These are phyloP conservation scores for Crucihimalaya himalaica DNA, from an alignment of 345 rosid genomes.

Conservation along the genomic window DNA sequence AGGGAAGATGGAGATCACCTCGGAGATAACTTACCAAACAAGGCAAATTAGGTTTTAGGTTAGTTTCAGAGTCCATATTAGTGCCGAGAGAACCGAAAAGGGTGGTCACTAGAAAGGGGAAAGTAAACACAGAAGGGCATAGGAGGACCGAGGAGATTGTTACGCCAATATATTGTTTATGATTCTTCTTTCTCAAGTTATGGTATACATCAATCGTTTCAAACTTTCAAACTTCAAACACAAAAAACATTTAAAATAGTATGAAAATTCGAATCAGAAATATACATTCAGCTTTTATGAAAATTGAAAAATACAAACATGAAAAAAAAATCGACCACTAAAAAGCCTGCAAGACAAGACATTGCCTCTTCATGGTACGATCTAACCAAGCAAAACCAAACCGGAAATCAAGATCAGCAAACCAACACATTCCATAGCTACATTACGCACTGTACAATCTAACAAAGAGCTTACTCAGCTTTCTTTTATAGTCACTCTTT, in stretches of 20 bases:
- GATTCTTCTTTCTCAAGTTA: not conserved
- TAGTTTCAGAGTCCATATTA: too few species aligned
- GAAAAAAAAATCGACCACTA: not conserved
- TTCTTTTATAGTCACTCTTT: constrained; percentile 27
- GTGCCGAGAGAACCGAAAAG: too few species aligned
- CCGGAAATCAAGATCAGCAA: constrained; percentile 32
- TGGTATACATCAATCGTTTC: not conserved
- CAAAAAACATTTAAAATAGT: constrained; percentile 10
- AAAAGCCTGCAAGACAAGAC: constrained; percentile 14
- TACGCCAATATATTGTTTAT: too few species aligned
- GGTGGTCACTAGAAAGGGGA: too few species aligned
- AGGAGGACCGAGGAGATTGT: too few species aligned
- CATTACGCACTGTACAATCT: constrained; percentile 36
- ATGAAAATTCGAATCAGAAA: constrained; percentile 24
- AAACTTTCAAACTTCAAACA: not conserved
- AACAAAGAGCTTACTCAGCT: constrained; percentile 25
- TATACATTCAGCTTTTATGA: constrained; percentile 14
- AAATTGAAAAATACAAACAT: constrained; percentile 25
- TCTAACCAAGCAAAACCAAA: constrained; percentile 27
- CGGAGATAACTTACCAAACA: too few species aligned
- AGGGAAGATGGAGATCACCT: too few species aligned
- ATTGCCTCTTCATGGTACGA: constrained; percentile 18
- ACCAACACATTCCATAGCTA: constrained; percentile 26
- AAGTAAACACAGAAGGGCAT: too few species aligned
- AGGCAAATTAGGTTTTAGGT: too few species aligned